phyloP scores from a whole-genome alignment of 169 alveolate genomes.

The Plasmodium vivax region DNA sequence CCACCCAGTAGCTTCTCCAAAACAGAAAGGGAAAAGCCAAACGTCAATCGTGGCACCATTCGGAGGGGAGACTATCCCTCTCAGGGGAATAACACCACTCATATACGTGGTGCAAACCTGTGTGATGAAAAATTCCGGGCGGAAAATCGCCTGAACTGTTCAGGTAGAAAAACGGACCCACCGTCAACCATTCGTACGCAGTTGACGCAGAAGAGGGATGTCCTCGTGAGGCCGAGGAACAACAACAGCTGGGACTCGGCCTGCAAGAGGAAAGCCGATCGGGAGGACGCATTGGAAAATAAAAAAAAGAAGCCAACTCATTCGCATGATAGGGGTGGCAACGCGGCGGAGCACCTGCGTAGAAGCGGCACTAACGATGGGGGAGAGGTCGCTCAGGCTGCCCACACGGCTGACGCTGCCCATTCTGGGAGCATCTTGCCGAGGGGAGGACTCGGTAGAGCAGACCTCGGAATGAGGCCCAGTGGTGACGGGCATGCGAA shows the following conservation, averaged over 20 bases:
- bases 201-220: neutral
- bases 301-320: neutral
- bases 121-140: neutral
- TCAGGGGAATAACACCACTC: neutral
- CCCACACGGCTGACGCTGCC: neutral
- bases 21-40: neutral
- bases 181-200: neutral
- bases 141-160: neutral
- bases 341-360: neutral
- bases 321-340: neutral
- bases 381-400: too few relatives aligned
- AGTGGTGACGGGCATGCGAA: neutral
- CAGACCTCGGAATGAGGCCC: neutral
- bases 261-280: conserved; percentile 28
- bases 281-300: conserved; percentile 4
- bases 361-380: neutral
- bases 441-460: neutral
- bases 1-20: neutral
- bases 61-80: neutral
- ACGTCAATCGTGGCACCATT: neutral
- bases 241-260: conserved; percentile 17
- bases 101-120: neutral
- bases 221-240: neutral
- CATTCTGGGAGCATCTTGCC: neutral
- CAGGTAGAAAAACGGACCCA: neutral